These are phyloP conservation scores for Leucaena leucocephala DNA, from an alignment of 306 rosid species.

Conservation along the genomic window DNA sequence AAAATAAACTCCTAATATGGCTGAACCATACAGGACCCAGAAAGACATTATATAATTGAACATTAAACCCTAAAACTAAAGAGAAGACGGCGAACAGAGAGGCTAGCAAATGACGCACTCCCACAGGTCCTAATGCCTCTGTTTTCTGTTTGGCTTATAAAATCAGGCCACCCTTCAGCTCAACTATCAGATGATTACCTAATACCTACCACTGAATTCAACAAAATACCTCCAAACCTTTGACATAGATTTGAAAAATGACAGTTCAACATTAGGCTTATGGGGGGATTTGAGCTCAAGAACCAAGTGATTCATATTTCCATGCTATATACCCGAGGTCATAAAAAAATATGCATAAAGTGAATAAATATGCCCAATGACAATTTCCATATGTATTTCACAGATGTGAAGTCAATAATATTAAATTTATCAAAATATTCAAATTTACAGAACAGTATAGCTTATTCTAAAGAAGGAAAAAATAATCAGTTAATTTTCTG, in stretches of 20 bases:
- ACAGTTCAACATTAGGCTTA: not conserved
- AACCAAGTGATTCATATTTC: not conserved
- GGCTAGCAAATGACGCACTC: not conserved
- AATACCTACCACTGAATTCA: not conserved
- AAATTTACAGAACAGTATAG: not conserved
- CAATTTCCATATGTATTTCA: not conserved
- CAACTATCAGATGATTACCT: not conserved
- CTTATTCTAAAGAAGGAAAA: not conserved
- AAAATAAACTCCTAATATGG: not conserved
- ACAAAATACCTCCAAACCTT: not conserved
- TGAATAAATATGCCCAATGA: not conserved
- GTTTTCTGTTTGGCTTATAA: constrained; percentile 5
- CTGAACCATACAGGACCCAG: not conserved
- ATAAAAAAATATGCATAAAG: not conserved
- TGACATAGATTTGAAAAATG: not conserved
- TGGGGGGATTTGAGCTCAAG: not conserved
- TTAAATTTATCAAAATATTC: not conserved
- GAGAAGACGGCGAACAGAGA: not conserved
- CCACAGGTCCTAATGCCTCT: not conserved
- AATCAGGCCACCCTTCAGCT: not conserved
- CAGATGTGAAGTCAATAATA: not conserved
- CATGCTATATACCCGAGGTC: not conserved
- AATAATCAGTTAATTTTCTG: not conserved
- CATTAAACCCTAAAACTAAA: not conserved
- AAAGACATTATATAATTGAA: not conserved